Percentiles rank a stretch among this genome's conserved stretches.
phyloP scores from a whole-genome alignment of 768 basidiomycete species.

The Infundibulicybe gibba region DNA sequence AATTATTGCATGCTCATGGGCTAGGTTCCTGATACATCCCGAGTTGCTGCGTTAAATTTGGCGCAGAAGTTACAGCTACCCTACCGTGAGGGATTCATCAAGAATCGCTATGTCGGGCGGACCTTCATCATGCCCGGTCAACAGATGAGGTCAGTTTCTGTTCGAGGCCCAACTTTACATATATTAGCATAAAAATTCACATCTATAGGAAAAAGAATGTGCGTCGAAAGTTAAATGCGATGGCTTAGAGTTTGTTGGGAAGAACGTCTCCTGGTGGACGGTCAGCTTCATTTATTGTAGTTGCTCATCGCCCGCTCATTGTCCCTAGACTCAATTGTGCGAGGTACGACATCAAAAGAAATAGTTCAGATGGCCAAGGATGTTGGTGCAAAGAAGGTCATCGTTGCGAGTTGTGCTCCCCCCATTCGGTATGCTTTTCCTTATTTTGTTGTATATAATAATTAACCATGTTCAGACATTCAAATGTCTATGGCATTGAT shows the following conservation, averaged over 20 bases:
- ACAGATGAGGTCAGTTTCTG: conserved; percentile 66
- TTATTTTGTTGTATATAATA: not conserved
- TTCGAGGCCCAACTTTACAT: too few species aligned
- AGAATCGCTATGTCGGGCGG: conserved; percentile 96
- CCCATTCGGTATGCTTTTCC: conserved; percentile 70
- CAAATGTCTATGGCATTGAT: conserved; percentile 99
- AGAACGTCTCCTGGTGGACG: conserved; percentile 97
- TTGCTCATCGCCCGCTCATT: conserved; percentile 1
- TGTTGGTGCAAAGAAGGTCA: conserved; percentile 93
- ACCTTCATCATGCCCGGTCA: conserved; percentile 99
- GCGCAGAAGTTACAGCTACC: conserved; percentile 88
- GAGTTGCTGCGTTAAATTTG: conserved; percentile 93
- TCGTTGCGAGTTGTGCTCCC: conserved; percentile 95
- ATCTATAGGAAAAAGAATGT: conserved; percentile 82
- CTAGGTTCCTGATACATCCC: conserved; percentile 92
- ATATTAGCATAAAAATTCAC: conserved; percentile 1
- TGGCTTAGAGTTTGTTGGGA: conserved; percentile 94
- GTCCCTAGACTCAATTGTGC: conserved; percentile 87
- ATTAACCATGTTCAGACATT: conserved; percentile 42
- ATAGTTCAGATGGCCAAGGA: conserved; percentile 99
- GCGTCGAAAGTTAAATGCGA: conserved; percentile 92
- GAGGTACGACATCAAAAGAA: conserved; percentile 97
- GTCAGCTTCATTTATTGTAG: conserved; percentile 34
- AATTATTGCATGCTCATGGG: not conserved
- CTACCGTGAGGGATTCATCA: conserved; percentile 97